phyloP scores from a whole-genome alignment of 768 basidiomycete species.

The Trametes gibbosa region DNA sequence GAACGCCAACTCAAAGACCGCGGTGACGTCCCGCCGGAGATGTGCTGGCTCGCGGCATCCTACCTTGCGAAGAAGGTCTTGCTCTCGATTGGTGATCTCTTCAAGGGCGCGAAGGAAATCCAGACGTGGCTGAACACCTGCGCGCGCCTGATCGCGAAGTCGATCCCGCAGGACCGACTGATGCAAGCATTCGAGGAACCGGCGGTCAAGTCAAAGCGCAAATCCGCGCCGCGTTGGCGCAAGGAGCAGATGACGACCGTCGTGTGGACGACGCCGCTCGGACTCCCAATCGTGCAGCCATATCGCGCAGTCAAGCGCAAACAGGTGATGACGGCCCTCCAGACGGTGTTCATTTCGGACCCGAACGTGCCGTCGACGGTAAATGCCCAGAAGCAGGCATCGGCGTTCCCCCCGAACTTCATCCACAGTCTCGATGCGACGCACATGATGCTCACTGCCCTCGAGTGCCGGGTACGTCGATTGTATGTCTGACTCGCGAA shows the following conservation, averaged over 20 bases:
- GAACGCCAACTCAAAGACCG: slow-evolving; percentile 81
- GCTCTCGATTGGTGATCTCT: slow-evolving; percentile 84
- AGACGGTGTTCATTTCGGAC: slow-evolving; percentile 88
- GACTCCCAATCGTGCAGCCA: slow-evolving; percentile 93
- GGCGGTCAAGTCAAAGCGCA: neutral
- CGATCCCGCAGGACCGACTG: slow-evolving; percentile 72
- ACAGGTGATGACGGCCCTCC: slow-evolving; percentile 81
- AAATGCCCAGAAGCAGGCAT: slow-evolving; percentile 82
- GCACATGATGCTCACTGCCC: slow-evolving; percentile 96
- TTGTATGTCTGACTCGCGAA: neutral
- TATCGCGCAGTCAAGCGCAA: slow-evolving; percentile 82
- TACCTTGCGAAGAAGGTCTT: slow-evolving; percentile 86
- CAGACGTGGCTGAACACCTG: slow-evolving; percentile 87
- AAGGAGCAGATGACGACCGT: slow-evolving; percentile 95
- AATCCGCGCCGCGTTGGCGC: slow-evolving; percentile 42
- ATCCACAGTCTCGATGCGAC: slow-evolving; percentile 97
- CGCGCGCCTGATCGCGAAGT: slow-evolving; percentile 83
- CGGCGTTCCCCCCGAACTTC: slow-evolving; percentile 98
- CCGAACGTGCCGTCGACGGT: slow-evolving; percentile 70
- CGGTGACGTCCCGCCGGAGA: slow-evolving; percentile 66
- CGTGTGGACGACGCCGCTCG: slow-evolving; percentile 96
- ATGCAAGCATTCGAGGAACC: slow-evolving; percentile 38
- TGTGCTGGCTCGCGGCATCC: slow-evolving; percentile 68
- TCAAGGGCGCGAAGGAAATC: slow-evolving; percentile 88
- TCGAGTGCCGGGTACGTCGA: slow-evolving; percentile 73